Conservation (phyloP, 371 early-diverging fungal genomes). For the Mortierella sp. region DNA sequence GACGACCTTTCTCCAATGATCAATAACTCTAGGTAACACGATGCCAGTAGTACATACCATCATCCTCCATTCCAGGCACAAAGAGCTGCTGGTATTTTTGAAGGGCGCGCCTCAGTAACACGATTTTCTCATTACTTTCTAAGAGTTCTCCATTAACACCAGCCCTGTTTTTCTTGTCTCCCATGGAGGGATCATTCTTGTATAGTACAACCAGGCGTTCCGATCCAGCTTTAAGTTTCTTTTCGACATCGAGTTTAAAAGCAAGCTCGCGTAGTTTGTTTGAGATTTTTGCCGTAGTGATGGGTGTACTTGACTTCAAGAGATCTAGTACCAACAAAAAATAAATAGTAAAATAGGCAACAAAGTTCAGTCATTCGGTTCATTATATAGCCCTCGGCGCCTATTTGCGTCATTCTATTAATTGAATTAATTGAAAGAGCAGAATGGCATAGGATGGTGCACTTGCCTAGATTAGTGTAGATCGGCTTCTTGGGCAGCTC, state of each 20-base stretch:
- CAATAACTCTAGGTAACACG: neutral
- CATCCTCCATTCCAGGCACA: slow-evolving; percentile 81
- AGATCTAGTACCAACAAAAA: slow-evolving; percentile 61
- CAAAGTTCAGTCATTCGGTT: neutral
- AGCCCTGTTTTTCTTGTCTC: slow-evolving; percentile 70
- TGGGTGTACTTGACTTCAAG: slow-evolving; percentile 80
- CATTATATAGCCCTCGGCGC: neutral
- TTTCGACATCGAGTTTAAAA: slow-evolving; percentile 91
- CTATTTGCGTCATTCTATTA: slow-evolving; percentile 1
- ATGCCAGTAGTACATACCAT: slow-evolving; percentile 54
- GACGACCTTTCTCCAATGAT: too few species aligned
- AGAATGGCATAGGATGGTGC: neutral
- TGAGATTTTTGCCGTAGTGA: slow-evolving; percentile 88
- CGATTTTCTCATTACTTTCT: slow-evolving; percentile 86
- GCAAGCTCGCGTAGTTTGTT: slow-evolving; percentile 87
- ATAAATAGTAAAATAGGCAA: neutral
- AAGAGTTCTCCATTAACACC: slow-evolving; percentile 75
- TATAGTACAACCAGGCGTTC: slow-evolving; percentile 63
- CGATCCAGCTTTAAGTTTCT: slow-evolving; percentile 85
- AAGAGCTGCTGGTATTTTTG: slow-evolving; percentile 88
- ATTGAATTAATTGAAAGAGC: slow-evolving; percentile 8
- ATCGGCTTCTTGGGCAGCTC: slow-evolving; percentile 58
- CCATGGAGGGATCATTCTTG: slow-evolving; percentile 60
- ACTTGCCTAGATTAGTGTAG: slow-evolving; percentile 69
- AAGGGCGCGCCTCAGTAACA: slow-evolving; percentile 82